phyloP scores from a whole-genome alignment of 2,329 filamentous ascomycete species.

The Cadophora luteo-olivacea region DNA sequence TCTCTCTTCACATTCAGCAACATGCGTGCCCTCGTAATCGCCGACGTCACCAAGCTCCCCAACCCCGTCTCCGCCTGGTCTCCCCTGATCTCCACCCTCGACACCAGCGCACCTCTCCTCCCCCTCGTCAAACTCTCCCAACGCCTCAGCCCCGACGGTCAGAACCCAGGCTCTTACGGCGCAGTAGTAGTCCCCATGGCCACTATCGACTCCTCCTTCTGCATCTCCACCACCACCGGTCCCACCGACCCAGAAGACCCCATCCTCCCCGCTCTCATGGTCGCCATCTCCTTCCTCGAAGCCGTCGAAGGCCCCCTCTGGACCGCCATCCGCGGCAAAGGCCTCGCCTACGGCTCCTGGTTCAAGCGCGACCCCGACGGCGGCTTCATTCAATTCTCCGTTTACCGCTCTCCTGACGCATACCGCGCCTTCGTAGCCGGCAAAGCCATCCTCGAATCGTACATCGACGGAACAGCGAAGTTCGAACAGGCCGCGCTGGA shows the following conservation, averaged over 20 bases:
- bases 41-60: conserved; percentile 75
- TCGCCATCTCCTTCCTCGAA: conserved; percentile 90
- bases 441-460: conserved; percentile 74
- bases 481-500: conserved; percentile 78
- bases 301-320: conserved; percentile 93
- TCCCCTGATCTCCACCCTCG: conserved; percentile 50
- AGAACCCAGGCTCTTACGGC: conserved; percentile 74
- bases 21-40: conserved; percentile 83
- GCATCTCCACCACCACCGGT: conserved; percentile 76
- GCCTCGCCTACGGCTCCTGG: conserved; percentile 87
- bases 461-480: conserved; percentile 72
- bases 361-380: conserved; percentile 81
- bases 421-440: conserved; percentile 85
- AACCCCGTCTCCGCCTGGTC: conserved; percentile 84
- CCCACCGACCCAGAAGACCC: conserved; percentile 79
- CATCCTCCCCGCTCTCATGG: conserved; percentile 80
- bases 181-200: conserved; percentile 88
- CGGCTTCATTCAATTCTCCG: conserved; percentile 81
- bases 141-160: conserved; percentile 78
- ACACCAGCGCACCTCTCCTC: conserved; percentile 61
- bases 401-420: conserved; percentile 90
- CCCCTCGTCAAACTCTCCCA: conserved; percentile 74
- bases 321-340: conserved; percentile 90
- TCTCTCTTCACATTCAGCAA: conserved; percentile 85
- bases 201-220: conserved; percentile 90